These are phyloP conservation scores for Penicillium sp. DNA, from an alignment of 2,329 filamentous ascomycete species.

Conservation along the genomic window DNA sequence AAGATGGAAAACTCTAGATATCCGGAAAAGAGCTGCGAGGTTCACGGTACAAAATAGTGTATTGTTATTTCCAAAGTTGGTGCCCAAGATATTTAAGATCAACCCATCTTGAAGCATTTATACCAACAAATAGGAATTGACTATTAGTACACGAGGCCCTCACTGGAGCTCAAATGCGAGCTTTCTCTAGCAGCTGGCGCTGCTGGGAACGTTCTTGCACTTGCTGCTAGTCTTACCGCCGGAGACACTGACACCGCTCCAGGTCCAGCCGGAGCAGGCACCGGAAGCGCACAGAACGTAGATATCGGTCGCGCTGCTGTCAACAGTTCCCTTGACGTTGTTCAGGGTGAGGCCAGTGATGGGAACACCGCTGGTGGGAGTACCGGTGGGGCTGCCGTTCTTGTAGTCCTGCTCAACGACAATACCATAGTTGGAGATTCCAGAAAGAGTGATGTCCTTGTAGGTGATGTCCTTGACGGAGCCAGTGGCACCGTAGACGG, in stretches of 20 bases:
- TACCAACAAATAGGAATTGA: not conserved
- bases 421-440: constrained; percentile 57
- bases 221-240: constrained; percentile 51
- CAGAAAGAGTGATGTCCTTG: constrained; percentile 51
- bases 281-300: constrained; percentile 59
- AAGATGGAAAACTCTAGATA: no score
- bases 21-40: no score
- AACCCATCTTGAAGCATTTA: not conserved
- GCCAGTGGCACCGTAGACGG: constrained; percentile 53
- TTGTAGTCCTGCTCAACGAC: constrained; percentile 56
- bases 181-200: constrained; percentile 29
- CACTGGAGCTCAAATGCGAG: not conserved
- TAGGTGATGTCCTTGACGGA: constrained; percentile 55
- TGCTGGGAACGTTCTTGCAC: constrained; percentile 44
- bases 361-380: constrained; percentile 40
- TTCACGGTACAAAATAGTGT: not conserved
- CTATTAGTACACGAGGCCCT: not conserved
- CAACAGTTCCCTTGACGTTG: constrained; percentile 35
- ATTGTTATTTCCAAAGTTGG: not conserved
- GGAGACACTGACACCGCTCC: constrained; percentile 51
- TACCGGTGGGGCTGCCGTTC: constrained; percentile 43
- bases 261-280: constrained; percentile 50
- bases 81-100: not conserved
- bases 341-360: constrained; percentile 39
- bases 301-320: constrained; percentile 38